Evolutionary conservation across 257 asterid genomes (phyloP).

Genomic region (Perilla frutescens): DNA sequence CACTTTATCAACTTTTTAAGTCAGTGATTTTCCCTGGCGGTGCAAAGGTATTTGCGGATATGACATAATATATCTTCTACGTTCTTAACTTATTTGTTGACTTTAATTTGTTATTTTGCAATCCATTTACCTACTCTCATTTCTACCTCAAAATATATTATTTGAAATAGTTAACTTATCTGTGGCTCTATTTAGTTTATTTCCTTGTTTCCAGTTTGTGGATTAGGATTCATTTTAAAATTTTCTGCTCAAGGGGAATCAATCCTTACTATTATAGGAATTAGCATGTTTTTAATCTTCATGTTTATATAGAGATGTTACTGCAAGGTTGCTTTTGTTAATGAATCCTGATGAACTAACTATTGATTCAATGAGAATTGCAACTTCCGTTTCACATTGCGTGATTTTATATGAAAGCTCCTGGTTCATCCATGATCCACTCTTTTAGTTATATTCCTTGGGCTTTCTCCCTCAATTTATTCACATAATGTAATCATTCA

Average conservation of each 20-base stretch:
- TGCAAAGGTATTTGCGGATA: conserved; percentile 56
- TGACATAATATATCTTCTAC: neutral
- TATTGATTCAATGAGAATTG: too few relatives aligned
- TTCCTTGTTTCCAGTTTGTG: conserved; percentile 9
- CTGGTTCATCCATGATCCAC: neutral
- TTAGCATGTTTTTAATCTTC: conserved; percentile 8
- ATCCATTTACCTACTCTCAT: conserved; percentile 1
- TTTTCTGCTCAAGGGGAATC: neutral
- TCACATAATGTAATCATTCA: too few relatives aligned
- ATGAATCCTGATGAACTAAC: neutral
- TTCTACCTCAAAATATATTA: neutral
- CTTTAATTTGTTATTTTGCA: neutral
- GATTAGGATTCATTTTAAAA: conserved; percentile 2
- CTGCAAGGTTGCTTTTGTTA: conserved; percentile 7
- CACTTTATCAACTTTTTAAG: conserved; percentile 79
- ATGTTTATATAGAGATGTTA: neutral
- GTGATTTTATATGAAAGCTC: conserved; percentile 10
- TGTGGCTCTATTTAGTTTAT: neutral
- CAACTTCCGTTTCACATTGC: too few relatives aligned
- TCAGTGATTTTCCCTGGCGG: conserved; percentile 78
- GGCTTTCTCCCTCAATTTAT: neutral
- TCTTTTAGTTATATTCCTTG: neutral
- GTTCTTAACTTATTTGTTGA: conserved; percentile 5
- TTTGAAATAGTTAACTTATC: neutral
- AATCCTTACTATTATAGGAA: neutral